Percentiles rank a stretch among this genome's conserved stretches.
Evolutionary conservation across 441 rosid species (phyloP).

Genomic region (Aleurites moluccanus): DNA sequence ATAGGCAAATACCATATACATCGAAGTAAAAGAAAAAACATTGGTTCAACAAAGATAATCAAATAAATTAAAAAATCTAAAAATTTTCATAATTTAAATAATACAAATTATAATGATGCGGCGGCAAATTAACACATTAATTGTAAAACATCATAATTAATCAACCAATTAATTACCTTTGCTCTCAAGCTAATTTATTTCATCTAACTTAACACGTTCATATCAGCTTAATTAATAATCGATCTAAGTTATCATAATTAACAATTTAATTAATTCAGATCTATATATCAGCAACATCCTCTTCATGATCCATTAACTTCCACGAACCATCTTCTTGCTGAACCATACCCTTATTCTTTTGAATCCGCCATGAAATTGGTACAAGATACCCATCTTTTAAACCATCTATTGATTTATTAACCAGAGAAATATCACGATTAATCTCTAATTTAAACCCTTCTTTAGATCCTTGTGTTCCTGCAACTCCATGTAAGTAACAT

Average conservation of each 20-base stretch:
- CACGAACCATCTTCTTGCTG: slow-evolving; percentile 75
- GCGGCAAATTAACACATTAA: no score
- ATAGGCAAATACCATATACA: no score
- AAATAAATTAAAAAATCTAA: no score
- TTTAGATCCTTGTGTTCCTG: slow-evolving; percentile 62
- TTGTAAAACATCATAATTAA: no score
- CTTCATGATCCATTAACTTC: slow-evolving; percentile 73
- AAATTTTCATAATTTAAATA: no score
- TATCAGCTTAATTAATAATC: background rate
- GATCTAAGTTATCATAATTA: background rate
- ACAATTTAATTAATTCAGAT: background rate
- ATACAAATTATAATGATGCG: no score
- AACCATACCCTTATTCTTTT: slow-evolving; percentile 72
- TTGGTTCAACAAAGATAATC: no score
- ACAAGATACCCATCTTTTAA: slow-evolving; percentile 61
- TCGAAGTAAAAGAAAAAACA: no score
- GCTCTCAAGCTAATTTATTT: no score
- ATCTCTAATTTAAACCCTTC: slow-evolving; percentile 64
- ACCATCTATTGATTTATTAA: slow-evolving; percentile 54
- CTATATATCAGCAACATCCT: slow-evolving; percentile 28
- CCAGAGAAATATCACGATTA: slow-evolving; percentile 54
- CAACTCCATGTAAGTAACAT: slow-evolving; percentile 74
- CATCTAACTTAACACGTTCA: no score
- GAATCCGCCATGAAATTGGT: slow-evolving; percentile 62
- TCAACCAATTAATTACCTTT: no score